Percentiles rank a stretch among this genome's conserved stretches.
These are phyloP conservation scores for Rhizopogon vesiculosus DNA, from an alignment of 768 basidiomycete species.

Conservation along the genomic window DNA sequence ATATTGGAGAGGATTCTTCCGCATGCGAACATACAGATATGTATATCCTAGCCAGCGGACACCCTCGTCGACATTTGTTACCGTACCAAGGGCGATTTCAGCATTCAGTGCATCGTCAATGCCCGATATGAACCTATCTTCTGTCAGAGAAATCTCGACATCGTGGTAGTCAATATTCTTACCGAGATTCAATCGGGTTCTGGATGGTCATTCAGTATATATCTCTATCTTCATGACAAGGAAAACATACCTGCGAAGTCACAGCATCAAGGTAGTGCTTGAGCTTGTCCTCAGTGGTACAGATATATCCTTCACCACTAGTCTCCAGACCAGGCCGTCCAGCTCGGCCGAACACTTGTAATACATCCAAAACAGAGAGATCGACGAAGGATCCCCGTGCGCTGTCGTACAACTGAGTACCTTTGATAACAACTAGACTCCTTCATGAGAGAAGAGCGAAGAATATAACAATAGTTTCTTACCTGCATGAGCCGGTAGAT, in stretches of 20 bases:
- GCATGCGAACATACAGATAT: conserved; percentile 94
- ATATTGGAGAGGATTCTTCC: conserved; percentile 83
- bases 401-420: conserved; percentile 94
- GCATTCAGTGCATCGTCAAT: conserved; percentile 92
- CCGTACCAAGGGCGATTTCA: conserved; percentile 92
- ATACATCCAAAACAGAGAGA: conserved; percentile 88
- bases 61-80: conserved; percentile 80
- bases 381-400: conserved; percentile 87
- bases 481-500: conserved; percentile 97
- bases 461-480: conserved; percentile 14
- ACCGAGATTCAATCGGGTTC: conserved; percentile 97
- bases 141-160: not conserved
- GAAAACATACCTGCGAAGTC: conserved; percentile 65
- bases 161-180: conserved; percentile 16
- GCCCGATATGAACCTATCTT: conserved; percentile 66
- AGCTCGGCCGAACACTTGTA: conserved; percentile 97
- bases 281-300: conserved; percentile 91
- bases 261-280: conserved; percentile 86
- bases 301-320: conserved; percentile 96
- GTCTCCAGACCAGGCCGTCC: conserved; percentile 83
- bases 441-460: conserved; percentile 4
- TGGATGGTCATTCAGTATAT: conserved; percentile 25
- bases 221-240: not conserved
- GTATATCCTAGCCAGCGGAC: conserved; percentile 97
- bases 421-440: conserved; percentile 83